Conservation (phyloP, 2,329 filamentous ascomycete genomes). For the Trichophyton benhamiae region DNA sequence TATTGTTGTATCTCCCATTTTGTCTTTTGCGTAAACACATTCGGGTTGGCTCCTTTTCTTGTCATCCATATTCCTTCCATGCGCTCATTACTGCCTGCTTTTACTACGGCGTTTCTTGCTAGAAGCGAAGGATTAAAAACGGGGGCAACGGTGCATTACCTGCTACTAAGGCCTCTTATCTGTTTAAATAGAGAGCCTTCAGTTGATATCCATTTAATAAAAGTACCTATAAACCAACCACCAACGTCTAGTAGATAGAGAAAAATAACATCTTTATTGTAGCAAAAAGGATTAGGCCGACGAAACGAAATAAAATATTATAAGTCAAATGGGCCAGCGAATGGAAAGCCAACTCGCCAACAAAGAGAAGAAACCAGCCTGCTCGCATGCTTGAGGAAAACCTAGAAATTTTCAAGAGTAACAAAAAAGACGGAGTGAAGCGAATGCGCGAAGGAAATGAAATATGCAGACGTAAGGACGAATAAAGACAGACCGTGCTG, state of each 20-base stretch:
- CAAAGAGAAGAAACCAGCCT: neutral
- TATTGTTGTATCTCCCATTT: neutral
- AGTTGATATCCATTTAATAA: neutral
- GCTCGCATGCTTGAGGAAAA: neutral
- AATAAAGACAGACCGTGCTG: neutral
- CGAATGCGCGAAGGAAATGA: neutral
- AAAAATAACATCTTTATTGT: neutral
- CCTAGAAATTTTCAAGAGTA: neutral
- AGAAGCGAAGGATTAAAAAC: neutral
- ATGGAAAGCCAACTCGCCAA: neutral
- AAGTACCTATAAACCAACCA: neutral
- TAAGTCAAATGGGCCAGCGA: neutral
- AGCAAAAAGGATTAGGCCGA: neutral
- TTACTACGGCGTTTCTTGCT: neutral
- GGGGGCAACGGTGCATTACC: neutral
- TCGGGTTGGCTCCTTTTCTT: neutral
- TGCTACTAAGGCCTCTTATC: neutral
- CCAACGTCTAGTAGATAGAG: neutral
- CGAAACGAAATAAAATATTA: neutral
- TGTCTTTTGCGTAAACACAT: neutral
- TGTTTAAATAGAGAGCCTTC: neutral
- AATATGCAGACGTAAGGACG: neutral
- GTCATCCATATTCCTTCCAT: neutral
- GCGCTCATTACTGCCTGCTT: neutral
- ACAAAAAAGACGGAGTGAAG: neutral